These are phyloP conservation scores for Epichloe hybrida DNA, from an alignment of 2,329 filamentous ascomycete species.

Conservation along the genomic window DNA sequence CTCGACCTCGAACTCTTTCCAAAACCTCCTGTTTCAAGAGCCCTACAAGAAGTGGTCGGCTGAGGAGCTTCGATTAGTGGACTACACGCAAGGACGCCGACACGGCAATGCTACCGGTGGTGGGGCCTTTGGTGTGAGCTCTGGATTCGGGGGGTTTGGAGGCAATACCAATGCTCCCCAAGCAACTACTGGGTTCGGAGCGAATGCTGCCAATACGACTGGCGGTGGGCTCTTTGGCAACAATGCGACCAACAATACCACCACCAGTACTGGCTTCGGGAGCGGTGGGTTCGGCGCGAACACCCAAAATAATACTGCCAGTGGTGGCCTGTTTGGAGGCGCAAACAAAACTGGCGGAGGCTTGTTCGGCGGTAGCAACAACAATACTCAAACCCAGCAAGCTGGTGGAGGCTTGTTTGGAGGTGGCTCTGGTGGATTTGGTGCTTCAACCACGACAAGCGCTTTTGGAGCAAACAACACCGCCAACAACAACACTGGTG, in stretches of 20 bases:
- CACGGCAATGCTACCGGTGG: conserved; percentile 74
- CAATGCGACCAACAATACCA: conserved; percentile 19
- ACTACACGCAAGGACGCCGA: conserved; percentile 77
- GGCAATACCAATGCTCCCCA: conserved; percentile 18
- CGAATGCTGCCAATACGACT: conserved; percentile 19
- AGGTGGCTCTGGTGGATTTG: conserved; percentile 23
- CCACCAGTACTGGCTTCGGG: conserved; percentile 10
- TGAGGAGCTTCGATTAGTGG: conserved; percentile 69
- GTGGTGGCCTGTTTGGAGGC: conserved; percentile 26
- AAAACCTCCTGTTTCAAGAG: conserved; percentile 66
- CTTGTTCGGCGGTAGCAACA: conserved; percentile 13
- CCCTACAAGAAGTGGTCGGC: conserved; percentile 81
- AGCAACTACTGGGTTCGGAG: conserved; percentile 32
- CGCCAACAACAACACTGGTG: conserved; percentile 15
- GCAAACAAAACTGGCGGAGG: conserved; percentile 14
- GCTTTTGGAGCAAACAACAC: conserved; percentile 19
- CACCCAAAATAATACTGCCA: conserved; percentile 13
- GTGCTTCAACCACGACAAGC: conserved; percentile 16
- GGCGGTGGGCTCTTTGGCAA: conserved; percentile 25
- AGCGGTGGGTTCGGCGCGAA: conserved; percentile 29
- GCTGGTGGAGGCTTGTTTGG: conserved; percentile 15
- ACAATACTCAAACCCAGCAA: conserved; percentile 10
- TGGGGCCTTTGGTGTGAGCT: conserved; percentile 63
- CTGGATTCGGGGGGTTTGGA: conserved; percentile 40
- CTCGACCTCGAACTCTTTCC: conserved; percentile 47